phyloP scores from a whole-genome alignment of 1,284 basidiomycete genomes.

The Puccinia coronata region DNA sequence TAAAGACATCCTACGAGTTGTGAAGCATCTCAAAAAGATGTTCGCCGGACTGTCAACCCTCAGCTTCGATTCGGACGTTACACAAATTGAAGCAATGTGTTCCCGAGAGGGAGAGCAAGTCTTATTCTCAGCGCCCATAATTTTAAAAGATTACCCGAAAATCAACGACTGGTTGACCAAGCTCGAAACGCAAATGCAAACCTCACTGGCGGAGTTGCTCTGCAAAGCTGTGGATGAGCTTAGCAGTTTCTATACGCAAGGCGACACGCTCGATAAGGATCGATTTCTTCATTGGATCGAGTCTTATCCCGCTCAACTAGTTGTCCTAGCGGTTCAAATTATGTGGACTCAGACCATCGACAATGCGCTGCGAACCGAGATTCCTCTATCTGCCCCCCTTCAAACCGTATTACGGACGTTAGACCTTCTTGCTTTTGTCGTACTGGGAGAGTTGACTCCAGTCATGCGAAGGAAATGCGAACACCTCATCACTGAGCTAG shows the following conservation, averaged over 20 bases:
- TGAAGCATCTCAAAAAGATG: slow-evolving; percentile 99
- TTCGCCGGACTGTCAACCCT: slow-evolving; percentile 95
- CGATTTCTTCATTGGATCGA: slow-evolving; percentile 86
- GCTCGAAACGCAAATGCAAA: slow-evolving; percentile 90
- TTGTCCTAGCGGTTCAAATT: slow-evolving; percentile 89
- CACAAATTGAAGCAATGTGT: slow-evolving; percentile 83
- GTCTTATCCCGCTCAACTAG: slow-evolving; percentile 89
- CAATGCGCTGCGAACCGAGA: slow-evolving; percentile 66
- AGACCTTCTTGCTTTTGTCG: slow-evolving; percentile 91
- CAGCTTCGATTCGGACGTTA: slow-evolving; percentile 71
- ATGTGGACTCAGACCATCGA: slow-evolving; percentile 91
- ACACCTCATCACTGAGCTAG: slow-evolving; percentile 96
- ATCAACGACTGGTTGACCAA: slow-evolving; percentile 98
- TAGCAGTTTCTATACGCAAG: slow-evolving; percentile 74
- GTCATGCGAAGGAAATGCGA: slow-evolving; percentile 96
- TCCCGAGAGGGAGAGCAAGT: slow-evolving; percentile 95
- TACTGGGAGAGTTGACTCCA: slow-evolving; percentile 81
- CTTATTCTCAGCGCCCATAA: slow-evolving; percentile 75
- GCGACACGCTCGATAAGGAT: slow-evolving; percentile 62
- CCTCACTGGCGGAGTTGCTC: slow-evolving; percentile 81
- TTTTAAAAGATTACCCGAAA: slow-evolving; percentile 88
- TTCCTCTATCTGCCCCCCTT: slow-evolving; percentile 69
- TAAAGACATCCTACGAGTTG: slow-evolving; percentile 94
- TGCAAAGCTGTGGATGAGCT: slow-evolving; percentile 76
- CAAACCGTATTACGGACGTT: slow-evolving; percentile 78